Base-by-base conservation (phyloP, 2,329 filamentous ascomycete species). In the Fusarium sterilihyphosum region DNA sequence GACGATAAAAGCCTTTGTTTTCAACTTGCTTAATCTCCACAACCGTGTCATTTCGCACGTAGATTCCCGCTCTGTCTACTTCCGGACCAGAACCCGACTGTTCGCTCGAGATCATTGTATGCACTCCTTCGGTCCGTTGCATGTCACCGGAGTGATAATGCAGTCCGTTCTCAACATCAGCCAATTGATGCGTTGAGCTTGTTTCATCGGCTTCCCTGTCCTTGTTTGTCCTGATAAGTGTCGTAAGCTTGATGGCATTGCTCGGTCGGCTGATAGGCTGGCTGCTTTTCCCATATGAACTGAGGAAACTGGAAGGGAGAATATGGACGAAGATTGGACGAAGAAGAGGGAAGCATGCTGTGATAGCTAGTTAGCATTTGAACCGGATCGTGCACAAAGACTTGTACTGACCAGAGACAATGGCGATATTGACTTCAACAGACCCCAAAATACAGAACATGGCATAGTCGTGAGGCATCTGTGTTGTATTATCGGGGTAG, bases 271-370 rank as follows among this genome's bases (percentile, higher is more conserved):
- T 77, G 57, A 73, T 66, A 11, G 41, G 70, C 16, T 76, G 71
- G 16, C 58, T 73, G 26, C 68, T 71, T 46, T 52, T 71, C 9
- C 71, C 71, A 10, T 65, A 59, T 2, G 71, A 75, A 29, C 61
- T 70, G 40, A 76, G 71, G 41, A 77, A 75, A 1, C 47, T 61
- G 10, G 29, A 43, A 5, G 75, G 76, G 6, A 77, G 54, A 33
- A 76, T 62, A 29, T 61, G 52, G 8, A 52, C 49, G 29, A 77
- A 77, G 20, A 77, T 50, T 1, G 75, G 75, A 14, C 75, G 73
- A 6, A 77, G 57, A 6, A 77, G 53, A 16, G 75, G 73, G 29
- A 76, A 71, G 7, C 75, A 77, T 26, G 73, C 75, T 77, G n/a
- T 6, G 7, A 22, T 2, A 46, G 11, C 12, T 33, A 9, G 26